Base-by-base conservation (phyloP, 768 basidiomycete species). In the Amanita subjunquillea region DNA sequence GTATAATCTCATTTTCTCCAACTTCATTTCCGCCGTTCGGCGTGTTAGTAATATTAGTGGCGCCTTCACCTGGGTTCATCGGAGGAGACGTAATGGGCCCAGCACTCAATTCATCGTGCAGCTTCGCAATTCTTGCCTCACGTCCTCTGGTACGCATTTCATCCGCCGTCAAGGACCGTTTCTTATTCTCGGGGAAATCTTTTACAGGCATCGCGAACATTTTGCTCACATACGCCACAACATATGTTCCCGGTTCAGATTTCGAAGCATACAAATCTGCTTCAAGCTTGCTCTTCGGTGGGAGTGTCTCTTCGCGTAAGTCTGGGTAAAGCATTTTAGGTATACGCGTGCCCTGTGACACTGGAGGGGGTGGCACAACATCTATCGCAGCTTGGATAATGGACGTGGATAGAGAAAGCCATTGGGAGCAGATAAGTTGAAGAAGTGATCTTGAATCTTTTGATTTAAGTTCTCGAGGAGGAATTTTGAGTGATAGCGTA, bases 291-390 rank as follows among this genome's bases (percentile, higher is more conserved):
- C 84, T 87, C 60, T 80, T 82, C 6, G 92, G 83, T 37, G 73
- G 65, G 12, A 82, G 62, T 2, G 72, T 77, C 9, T 73, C 60
- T 56, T 84, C 82, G 48, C 79, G 80, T 3, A 83, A 61, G 43
- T 89, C 82, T 1, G 93, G 91, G 65, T 95, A 83, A 2, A 99
- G 76, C 80, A 99, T 93, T 63, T 84, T 89, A 12, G 94, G 91
- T 36, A 98, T 80, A 37, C 94, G 82, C 8, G 76, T 79, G 6
- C 78, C 75, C 64, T 98, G 96, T 0, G 95, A 91, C 30, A 72
- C 64, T 12, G 83, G 69, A 1, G 96, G 96, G 2, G 93, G 77
- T 2, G 96, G 96, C n/a, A 98, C 80, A 56, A 97, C 71, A 62
- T 98, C 95, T 57, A 98, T 91, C 20, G 87, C 81, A 0, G 88